A percentile compares a stretch with the other conserved stretches of the same genome.
Conservation (phyloP, 1,284 basidiomycete species). For the Wallemia hederae region DNA sequence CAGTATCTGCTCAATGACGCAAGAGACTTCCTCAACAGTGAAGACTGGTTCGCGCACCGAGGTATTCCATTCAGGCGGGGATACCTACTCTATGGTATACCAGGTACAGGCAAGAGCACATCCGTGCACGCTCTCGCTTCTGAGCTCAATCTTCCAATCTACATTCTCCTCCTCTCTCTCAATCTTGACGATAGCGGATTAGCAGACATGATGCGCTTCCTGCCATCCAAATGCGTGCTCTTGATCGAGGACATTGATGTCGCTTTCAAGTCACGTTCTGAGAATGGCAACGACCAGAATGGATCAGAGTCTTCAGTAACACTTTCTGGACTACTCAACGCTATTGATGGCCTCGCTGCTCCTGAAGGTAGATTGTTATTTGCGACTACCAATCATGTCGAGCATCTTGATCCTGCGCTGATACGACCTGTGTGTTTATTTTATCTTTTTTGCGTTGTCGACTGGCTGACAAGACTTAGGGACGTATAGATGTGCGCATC, state of each 20-base stretch:
- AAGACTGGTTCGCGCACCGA: slow-evolving; percentile 22
- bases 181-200: neutral
- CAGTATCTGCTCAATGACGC: slow-evolving; percentile 23
- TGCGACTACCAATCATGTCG: slow-evolving; percentile 42
- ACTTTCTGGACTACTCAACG: slow-evolving; percentile 39
- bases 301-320: slow-evolving; percentile 18
- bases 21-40: slow-evolving; percentile 23
- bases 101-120: neutral
- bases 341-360: slow-evolving; percentile 40
- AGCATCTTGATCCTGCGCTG: slow-evolving; percentile 34
- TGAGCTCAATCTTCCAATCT: neutral
- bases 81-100: slow-evolving; percentile 23
- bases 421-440: slow-evolving; percentile 23
- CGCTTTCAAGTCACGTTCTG: slow-evolving; percentile 4
- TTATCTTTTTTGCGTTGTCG: neutral
- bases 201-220: neutral
- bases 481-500: slow-evolving; percentile 46
- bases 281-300: neutral
- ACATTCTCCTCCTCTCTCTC: neutral
- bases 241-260: slow-evolving; percentile 11
- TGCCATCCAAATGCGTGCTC: slow-evolving; percentile 9
- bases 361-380: slow-evolving; percentile 46
- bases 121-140: neutral
- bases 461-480: slow-evolving; percentile 10
- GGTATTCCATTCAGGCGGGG: slow-evolving; percentile 28